Evolutionary conservation across 2,329 filamentous ascomycete species (phyloP).

Genomic region (Neonectria neomacrospora): DNA sequence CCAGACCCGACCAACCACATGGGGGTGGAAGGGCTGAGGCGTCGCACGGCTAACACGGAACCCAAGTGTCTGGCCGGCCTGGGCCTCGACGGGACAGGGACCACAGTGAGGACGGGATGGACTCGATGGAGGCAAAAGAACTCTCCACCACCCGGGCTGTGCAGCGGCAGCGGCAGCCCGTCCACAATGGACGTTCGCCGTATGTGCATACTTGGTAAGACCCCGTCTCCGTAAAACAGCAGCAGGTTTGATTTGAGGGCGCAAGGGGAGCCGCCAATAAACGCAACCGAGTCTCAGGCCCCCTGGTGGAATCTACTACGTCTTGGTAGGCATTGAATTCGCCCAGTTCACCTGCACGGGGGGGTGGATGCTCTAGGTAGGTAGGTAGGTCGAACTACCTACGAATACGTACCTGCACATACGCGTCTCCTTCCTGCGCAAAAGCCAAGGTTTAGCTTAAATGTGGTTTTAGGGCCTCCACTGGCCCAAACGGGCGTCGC

Average conservation of each 20-base stretch:
- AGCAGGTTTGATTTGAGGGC: slow-evolving; percentile 16
- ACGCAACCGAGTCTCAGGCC: slow-evolving; percentile 17
- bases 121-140: slow-evolving; percentile 8
- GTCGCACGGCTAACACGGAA: slow-evolving; percentile 30
- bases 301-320: slow-evolving; percentile 2
- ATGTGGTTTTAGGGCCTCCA: not conserved
- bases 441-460: slow-evolving; percentile 14
- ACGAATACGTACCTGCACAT: not conserved
- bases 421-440: not conserved
- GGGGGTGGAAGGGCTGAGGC: slow-evolving; percentile 20
- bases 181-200: slow-evolving; percentile 1
- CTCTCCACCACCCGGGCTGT: slow-evolving; percentile 27
- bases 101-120: slow-evolving; percentile 16
- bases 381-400: no score
- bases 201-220: no score
- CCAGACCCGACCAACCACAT: not conserved
- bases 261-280: not conserved
- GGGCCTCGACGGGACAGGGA: slow-evolving; percentile 16
- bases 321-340: not conserved
- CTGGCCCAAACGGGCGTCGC: slow-evolving; percentile 10
- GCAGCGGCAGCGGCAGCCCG: slow-evolving; percentile 7
- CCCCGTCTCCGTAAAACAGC: slow-evolving; percentile 13
- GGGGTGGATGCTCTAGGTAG: no score
- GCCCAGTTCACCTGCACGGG: not conserved
- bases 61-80: slow-evolving; percentile 19